Conservation (phyloP, 2,329 filamentous ascomycete genomes). For the Neonectria punicea region DNA sequence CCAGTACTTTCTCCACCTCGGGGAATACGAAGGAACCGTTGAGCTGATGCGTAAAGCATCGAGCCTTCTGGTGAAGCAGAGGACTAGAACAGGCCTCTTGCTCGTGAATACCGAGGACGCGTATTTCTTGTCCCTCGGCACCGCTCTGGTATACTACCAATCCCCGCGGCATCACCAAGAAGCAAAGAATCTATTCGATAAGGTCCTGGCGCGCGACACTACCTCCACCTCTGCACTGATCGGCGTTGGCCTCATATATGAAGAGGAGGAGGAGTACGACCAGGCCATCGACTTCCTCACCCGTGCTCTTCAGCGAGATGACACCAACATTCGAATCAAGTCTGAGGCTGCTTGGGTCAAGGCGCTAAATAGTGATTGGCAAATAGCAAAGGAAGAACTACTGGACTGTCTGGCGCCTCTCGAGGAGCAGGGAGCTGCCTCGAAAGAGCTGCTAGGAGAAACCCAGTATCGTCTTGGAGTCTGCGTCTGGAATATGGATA, state of each 20-base stretch:
- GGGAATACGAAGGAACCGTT: conserved; percentile 85
- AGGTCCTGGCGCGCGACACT: conserved; percentile 79
- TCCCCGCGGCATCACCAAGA: conserved; percentile 90
- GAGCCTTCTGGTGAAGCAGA: conserved; percentile 67
- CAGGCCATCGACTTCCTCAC: conserved; percentile 84
- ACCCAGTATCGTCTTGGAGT: conserved; percentile 87
- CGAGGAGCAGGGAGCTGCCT: conserved; percentile 64
- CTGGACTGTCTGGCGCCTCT: conserved; percentile 75
- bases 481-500: conserved; percentile 86
- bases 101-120: conserved; percentile 79
- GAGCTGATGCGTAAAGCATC: conserved; percentile 83
- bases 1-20: conserved; percentile 84
- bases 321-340: conserved; percentile 79
- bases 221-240: conserved; percentile 85
- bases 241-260: conserved; percentile 89
- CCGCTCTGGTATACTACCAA: conserved; percentile 90
- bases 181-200: conserved; percentile 86
- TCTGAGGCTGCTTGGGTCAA: conserved; percentile 94
- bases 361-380: conserved; percentile 81
- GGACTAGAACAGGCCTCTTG: conserved; percentile 72
- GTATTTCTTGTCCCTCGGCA: conserved; percentile 81
- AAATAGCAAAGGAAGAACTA: conserved; percentile 74
- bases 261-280: conserved; percentile 90
- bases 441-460: conserved; percentile 81
- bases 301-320: conserved; percentile 78